phyloP scores from a whole-genome alignment of 495 filamentous ascomycete genomes.

The Rostrohypoxylon terebratum region DNA sequence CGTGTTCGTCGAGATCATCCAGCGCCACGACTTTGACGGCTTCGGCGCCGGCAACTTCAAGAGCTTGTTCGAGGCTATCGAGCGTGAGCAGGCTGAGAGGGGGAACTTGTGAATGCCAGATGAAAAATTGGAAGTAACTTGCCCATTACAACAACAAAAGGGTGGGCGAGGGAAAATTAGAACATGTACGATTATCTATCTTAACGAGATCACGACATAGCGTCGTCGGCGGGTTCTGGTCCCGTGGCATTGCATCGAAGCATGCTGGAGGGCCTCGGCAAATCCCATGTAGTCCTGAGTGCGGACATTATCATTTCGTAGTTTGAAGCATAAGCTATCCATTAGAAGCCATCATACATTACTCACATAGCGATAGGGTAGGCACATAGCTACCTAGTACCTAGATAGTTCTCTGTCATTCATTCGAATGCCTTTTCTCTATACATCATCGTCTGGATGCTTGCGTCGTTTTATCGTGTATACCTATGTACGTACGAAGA shows the following conservation, averaged over 20 bases:
- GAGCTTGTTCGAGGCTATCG: slow-evolving; percentile 91
- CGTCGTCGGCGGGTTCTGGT: slow-evolving; percentile 17
- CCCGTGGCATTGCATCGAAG: background rate
- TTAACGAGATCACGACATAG: slow-evolving; percentile 28
- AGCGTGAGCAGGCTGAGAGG: slow-evolving; percentile 84
- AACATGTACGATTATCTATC: slow-evolving; percentile 30
- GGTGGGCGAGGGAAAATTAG: background rate
- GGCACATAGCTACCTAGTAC: background rate
- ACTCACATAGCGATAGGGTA: background rate
- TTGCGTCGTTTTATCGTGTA: background rate
- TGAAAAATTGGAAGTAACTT: background rate
- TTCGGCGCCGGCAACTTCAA: slow-evolving; percentile 97
- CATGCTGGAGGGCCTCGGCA: background rate
- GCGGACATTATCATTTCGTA: background rate
- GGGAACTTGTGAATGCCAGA: slow-evolving; percentile 72
- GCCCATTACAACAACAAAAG: background rate
- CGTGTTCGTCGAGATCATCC: slow-evolving; percentile 94
- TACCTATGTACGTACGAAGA: background rate
- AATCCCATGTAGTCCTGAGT: background rate
- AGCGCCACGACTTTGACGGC: slow-evolving; percentile 84
- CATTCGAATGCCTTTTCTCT: slow-evolving; percentile 6
- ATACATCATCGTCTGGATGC: background rate
- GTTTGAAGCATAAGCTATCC: background rate
- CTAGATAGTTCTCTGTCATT: slow-evolving; percentile 11
- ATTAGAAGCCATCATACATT: background rate